A percentile compares a stretch with the other conserved stretches of the same genome.
These are phyloP conservation scores for Neurospora cerealis DNA, from an alignment of 495 filamentous ascomycete species.

Conservation along the genomic window DNA sequence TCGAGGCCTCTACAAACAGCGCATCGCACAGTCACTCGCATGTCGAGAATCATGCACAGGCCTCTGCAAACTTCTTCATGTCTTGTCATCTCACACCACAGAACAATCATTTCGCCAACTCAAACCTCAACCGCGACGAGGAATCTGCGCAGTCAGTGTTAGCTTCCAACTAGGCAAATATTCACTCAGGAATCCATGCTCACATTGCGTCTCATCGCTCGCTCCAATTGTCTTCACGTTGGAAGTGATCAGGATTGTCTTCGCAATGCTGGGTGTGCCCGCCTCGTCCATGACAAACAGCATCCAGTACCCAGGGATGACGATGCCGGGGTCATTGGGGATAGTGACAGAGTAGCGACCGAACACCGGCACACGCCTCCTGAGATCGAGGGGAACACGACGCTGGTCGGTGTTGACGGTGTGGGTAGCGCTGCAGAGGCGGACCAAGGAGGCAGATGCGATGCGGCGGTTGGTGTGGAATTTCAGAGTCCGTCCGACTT, in stretches of 20 bases:
- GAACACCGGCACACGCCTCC: background rate
- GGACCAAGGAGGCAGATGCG: background rate
- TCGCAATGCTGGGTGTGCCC: constrained; percentile 40
- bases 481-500: background rate
- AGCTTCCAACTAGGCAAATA: background rate
- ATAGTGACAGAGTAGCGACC: constrained; percentile 7
- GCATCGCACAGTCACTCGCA: background rate
- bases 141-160: background rate
- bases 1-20: background rate
- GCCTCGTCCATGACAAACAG: constrained; percentile 38
- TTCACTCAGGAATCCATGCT: background rate
- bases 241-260: constrained; percentile 8
- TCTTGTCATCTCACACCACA: background rate
- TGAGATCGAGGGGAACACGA: background rate
- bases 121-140: background rate
- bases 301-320: constrained; percentile 48
- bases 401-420: background rate
- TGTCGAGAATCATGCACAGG: background rate
- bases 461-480: background rate
- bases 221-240: background rate
- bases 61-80: background rate
- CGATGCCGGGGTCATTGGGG: constrained; percentile 40
- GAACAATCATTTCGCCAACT: background rate
- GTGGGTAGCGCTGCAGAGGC: background rate
- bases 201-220: background rate